Evolutionary conservation across 352 stramenopile genomes (phyloP).

Genomic region (Phytophthora lateralis): DNA sequence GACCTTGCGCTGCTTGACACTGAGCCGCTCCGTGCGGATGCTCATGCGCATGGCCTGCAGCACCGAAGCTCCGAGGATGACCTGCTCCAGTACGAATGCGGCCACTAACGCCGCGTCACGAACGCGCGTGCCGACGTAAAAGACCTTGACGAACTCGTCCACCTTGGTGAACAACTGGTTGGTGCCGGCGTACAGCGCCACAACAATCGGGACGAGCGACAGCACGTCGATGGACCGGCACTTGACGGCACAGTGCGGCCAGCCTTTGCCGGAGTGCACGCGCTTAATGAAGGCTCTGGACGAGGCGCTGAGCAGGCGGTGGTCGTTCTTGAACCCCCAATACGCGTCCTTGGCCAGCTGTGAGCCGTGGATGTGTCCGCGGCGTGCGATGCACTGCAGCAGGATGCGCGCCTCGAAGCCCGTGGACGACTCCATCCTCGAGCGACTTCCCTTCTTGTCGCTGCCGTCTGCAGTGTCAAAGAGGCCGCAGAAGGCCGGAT

Average conservation of each 20-base stretch:
- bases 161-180: slow-evolving; percentile 84
- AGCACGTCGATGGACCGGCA: slow-evolving; percentile 83
- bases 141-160: slow-evolving; percentile 80
- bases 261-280: slow-evolving; percentile 71
- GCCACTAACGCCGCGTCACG: slow-evolving; percentile 72
- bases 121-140: slow-evolving; percentile 75
- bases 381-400: slow-evolving; percentile 69
- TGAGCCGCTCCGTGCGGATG: slow-evolving; percentile 79
- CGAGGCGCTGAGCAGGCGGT: slow-evolving; percentile 67
- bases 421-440: slow-evolving; percentile 75
- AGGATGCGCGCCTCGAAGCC: slow-evolving; percentile 80
- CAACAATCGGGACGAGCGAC: slow-evolving; percentile 71
- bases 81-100: slow-evolving; percentile 80
- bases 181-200: slow-evolving; percentile 80
- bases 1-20: slow-evolving; percentile 81
- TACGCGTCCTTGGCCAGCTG: slow-evolving; percentile 83
- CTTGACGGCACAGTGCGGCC: slow-evolving; percentile 76
- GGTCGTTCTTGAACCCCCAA: slow-evolving; percentile 85
- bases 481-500: slow-evolving; percentile 77
- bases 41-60: slow-evolving; percentile 86
- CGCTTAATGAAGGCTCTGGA: slow-evolving; percentile 80
- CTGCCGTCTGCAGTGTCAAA: slow-evolving; percentile 52
- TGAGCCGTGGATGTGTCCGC: slow-evolving; percentile 71
- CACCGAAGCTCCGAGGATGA: slow-evolving; percentile 78
- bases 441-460: slow-evolving; percentile 38